Evolutionary conservation across 2,329 filamentous ascomycete genomes (phyloP).

Genomic region (Penicillium vulpinum): DNA sequence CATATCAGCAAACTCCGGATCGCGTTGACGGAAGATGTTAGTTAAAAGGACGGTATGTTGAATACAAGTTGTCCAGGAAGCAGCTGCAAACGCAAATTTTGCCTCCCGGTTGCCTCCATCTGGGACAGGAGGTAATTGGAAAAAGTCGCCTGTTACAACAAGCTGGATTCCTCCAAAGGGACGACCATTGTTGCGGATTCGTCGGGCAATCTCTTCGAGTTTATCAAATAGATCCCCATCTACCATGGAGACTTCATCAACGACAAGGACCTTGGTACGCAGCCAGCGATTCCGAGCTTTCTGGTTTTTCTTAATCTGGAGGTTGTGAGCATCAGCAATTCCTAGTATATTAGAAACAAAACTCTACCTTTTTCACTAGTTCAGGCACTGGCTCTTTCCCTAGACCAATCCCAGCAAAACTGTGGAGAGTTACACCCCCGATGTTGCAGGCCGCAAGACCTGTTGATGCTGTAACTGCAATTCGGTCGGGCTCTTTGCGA

Average conservation of each 20-base stretch:
- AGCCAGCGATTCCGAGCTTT: slow-evolving; percentile 91
- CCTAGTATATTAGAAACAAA: background rate
- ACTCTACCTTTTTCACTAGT: slow-evolving; percentile 71
- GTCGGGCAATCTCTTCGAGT: slow-evolving; percentile 80
- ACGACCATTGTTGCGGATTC: slow-evolving; percentile 82
- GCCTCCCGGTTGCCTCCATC: slow-evolving; percentile 66
- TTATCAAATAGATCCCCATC: slow-evolving; percentile 97
- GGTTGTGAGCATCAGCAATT: slow-evolving; percentile 15
- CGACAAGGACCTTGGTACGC: slow-evolving; percentile 78
- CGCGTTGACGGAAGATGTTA: slow-evolving; percentile 93
- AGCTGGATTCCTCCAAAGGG: slow-evolving; percentile 96
- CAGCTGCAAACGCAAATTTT: slow-evolving; percentile 91
- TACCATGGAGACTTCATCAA: slow-evolving; percentile 98
- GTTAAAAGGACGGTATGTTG: slow-evolving; percentile 94
- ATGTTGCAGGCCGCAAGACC: slow-evolving; percentile 96
- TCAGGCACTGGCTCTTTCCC: slow-evolving; percentile 82
- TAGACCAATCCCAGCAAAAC: slow-evolving; percentile 91
- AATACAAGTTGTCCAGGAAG: slow-evolving; percentile 88
- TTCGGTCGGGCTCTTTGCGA: slow-evolving; percentile 71
- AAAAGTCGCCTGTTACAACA: slow-evolving; percentile 95
- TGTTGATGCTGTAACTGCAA: slow-evolving; percentile 93
- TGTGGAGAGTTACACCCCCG: slow-evolving; percentile 91
- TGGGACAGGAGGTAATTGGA: slow-evolving; percentile 91
- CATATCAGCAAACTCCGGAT: slow-evolving; percentile 87
- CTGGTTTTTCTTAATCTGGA: slow-evolving; percentile 71